These are phyloP conservation scores for Gossypium herbaceum DNA, from an alignment of 345 rosid genomes.

Conservation along the genomic window DNA sequence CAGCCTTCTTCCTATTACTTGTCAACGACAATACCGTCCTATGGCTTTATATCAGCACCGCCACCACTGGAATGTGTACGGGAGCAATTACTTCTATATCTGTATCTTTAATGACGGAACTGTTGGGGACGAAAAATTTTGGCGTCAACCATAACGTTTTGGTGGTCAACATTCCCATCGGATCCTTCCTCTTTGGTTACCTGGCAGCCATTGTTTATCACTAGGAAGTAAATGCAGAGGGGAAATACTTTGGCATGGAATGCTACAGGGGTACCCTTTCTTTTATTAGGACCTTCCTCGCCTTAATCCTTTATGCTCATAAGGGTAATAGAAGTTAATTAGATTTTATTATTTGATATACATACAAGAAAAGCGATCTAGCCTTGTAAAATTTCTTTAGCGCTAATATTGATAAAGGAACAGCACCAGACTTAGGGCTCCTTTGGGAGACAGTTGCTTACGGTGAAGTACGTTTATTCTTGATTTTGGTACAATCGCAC, in stretches of 20 bases:
- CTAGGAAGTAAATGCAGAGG: slow-evolving; percentile 28
- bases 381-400: not conserved
- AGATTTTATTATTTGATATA: not conserved
- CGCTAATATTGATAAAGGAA: too few relatives aligned
- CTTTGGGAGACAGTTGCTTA: too few relatives aligned
- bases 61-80: slow-evolving; percentile 52
- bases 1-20: slow-evolving; percentile 63
- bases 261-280: slow-evolving; percentile 73
- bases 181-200: slow-evolving; percentile 67
- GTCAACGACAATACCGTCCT: slow-evolving; percentile 30
- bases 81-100: slow-evolving; percentile 78
- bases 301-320: slow-evolving; percentile 46
- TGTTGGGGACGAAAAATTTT: slow-evolving; percentile 70
- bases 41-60: slow-evolving; percentile 62
- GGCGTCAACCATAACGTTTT: slow-evolving; percentile 78
- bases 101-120: slow-evolving; percentile 60
- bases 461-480: too few relatives aligned
- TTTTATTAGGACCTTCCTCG: slow-evolving; percentile 47
- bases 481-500: too few relatives aligned
- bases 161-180: slow-evolving; percentile 63
- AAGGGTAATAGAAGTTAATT: not conserved
- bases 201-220: slow-evolving; percentile 65
- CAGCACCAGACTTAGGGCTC: too few relatives aligned
- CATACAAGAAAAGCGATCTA: not conserved
- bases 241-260: slow-evolving; percentile 57